These are phyloP conservation scores for Claviceps sorghi DNA, from an alignment of 2,329 filamentous ascomycete genomes.

Conservation along the genomic window DNA sequence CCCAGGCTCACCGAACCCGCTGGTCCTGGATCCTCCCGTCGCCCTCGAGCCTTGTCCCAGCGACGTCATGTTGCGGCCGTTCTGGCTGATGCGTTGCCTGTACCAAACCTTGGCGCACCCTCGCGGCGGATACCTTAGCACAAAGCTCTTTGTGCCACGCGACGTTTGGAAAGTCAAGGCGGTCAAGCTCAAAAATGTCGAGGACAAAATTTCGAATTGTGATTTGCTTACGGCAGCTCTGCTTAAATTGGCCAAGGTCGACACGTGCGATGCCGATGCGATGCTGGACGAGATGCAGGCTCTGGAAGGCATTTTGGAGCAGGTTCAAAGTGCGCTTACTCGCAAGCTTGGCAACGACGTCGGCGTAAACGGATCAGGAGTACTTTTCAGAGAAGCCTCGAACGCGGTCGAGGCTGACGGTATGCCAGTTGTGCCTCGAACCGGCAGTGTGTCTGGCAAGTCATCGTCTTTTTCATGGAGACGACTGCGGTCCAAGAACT, in stretches of 20 bases:
- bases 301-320: conserved; percentile 72
- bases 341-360: conserved; percentile 92
- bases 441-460: conserved; percentile 54
- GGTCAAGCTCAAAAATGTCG: conserved; percentile 78
- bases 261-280: conserved; percentile 81
- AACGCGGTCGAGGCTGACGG: conserved; percentile 31
- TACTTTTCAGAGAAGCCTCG: conserved; percentile 59
- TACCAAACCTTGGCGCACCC: conserved; percentile 88
- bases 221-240: conserved; percentile 83
- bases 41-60: conserved; percentile 84
- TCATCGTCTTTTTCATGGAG: conserved; percentile 65
- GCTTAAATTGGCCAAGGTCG: conserved; percentile 66
- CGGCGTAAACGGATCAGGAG: conserved; percentile 59
- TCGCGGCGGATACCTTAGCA: conserved; percentile 81
- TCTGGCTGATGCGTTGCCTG: conserved; percentile 92
- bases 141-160: conserved; percentile 77
- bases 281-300: conserved; percentile 89
- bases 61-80: conserved; percentile 78
- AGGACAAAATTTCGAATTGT: conserved; percentile 88
- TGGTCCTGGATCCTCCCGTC: conserved; percentile 51
- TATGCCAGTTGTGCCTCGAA: conserved; percentile 31
- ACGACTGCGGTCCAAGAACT: conserved; percentile 79
- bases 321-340: conserved; percentile 58
- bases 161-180: conserved; percentile 91
- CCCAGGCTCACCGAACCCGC: conserved; percentile 50